Base-by-base conservation (phyloP, 495 filamentous ascomycete species). In the Jackrogersella minutella region DNA sequence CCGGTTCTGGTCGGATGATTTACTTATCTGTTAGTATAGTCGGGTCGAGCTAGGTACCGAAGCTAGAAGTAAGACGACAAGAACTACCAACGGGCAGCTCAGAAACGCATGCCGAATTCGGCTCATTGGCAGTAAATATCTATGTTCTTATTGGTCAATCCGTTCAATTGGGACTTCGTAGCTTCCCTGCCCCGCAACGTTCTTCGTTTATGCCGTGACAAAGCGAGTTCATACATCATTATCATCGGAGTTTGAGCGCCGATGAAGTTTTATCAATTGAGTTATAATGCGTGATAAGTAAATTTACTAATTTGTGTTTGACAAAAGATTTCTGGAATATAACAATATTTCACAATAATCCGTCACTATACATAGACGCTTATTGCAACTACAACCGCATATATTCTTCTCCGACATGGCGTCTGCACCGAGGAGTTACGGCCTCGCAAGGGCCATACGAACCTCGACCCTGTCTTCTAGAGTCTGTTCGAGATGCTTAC, bases 91-190 rank as follows among this genome's bases (percentile, higher is more conserved):
- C 5, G 40, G 53, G 26, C 41, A 54, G 59, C 50, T 59, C 14
- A 69, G 54, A 43, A 61, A 57, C 49, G 61, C 43, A 62, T 69
- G 66, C 66, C 66, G 66, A 69, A 65, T 65, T 69, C 66, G 66
- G 66, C 66, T 69, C 14, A 46, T 37, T 53, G 24, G 24, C 44
- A 69, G 61, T 19, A 46, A 65, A 52, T 62, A 28, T 39, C 17
- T n/a, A 57, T 51, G 37, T 53, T 30, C 51, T 47, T 8, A 69
- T 69, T 69, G 66, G 66, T 21, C 34, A 9, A 13, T 53, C 57
- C 31, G 30, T 65, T 64, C 61, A 54, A 65, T 65, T 61, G 57
- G 56, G 37, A 62, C 21, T 34, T 60, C 19, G 19, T 41, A 40
- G 10, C 37, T 40, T 56, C 26, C 36, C 17, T 63, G 54, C 66